Evolutionary conservation across 202 grass and related monocot genomes (phyloP).

Genomic region (Saccharum hybrid): DNA sequence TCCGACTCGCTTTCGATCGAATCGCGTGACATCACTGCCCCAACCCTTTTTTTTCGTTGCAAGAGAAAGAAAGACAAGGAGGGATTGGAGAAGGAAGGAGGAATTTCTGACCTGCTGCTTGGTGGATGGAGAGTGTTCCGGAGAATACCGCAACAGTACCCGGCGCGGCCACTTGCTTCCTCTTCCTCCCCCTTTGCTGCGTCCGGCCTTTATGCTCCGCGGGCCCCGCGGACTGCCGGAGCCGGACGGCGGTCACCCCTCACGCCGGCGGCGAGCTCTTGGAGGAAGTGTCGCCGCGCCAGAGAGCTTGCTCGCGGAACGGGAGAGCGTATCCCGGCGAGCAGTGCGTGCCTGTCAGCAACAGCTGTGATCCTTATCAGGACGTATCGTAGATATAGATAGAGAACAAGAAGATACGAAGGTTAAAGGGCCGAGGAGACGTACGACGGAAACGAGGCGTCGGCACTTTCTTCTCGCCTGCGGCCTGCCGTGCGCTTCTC

Average conservation of each 20-base stretch:
- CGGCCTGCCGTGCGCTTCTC: background rate
- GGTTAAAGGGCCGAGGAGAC: background rate
- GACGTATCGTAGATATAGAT: background rate
- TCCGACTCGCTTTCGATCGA: background rate
- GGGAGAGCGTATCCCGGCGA: too few relatives aligned
- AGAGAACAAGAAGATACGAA: background rate
- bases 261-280: slow-evolving; percentile 41
- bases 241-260: background rate
- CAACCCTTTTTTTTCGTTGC: slow-evolving; percentile 12
- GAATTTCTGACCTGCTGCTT: slow-evolving; percentile 36
- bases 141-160: slow-evolving; percentile 39
- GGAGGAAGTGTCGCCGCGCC: background rate
- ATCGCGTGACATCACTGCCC: slow-evolving; percentile 17
- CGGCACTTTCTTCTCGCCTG: background rate
- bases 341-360: background rate
- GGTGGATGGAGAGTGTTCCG: slow-evolving; percentile 33
- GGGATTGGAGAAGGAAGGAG: background rate
- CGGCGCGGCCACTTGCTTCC: background rate
- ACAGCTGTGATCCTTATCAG: background rate
- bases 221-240: too few relatives aligned
- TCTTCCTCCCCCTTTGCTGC: too few relatives aligned
- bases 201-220: background rate
- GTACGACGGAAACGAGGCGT: background rate
- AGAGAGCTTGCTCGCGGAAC: too few relatives aligned
- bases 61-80: background rate